Evolutionary conservation across 352 stramenopile genomes (phyloP).

Genomic region (Globisporangium irregulare): DNA sequence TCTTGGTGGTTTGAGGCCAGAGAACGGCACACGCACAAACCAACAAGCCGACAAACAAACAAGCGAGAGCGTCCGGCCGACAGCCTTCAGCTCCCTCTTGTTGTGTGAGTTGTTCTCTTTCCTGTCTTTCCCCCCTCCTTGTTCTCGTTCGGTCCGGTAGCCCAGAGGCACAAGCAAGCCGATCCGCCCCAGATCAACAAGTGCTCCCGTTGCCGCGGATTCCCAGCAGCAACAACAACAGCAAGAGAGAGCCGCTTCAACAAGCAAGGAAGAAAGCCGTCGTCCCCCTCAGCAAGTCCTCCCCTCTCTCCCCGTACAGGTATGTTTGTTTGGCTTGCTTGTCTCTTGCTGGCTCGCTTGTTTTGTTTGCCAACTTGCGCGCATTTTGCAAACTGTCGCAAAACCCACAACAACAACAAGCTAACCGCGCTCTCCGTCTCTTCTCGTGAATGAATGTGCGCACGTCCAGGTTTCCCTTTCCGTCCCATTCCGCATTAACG

Average conservation of each 20-base stretch:
- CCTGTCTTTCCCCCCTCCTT: background rate
- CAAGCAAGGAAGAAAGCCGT: background rate
- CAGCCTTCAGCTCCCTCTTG: background rate
- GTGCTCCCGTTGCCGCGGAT: background rate
- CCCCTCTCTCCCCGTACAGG: background rate
- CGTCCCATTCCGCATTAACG: background rate
- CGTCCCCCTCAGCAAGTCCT: background rate
- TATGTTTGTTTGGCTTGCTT: constrained; percentile 2
- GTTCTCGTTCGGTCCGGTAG: background rate
- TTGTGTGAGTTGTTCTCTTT: background rate
- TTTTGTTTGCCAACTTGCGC: background rate
- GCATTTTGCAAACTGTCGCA: constrained; percentile 4
- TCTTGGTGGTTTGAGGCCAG: no score
- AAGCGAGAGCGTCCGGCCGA: background rate
- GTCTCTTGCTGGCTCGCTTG: constrained; percentile 1
- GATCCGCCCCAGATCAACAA: background rate
- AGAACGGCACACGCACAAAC: background rate
- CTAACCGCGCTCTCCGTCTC: background rate
- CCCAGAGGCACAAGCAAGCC: background rate
- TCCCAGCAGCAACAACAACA: background rate
- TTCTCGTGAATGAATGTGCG: background rate
- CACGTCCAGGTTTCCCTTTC: background rate
- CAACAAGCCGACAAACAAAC: constrained; percentile 2
- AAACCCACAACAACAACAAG: background rate
- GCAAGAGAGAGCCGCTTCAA: background rate